phyloP scores from a whole-genome alignment of 345 rosid genomes.

The Salix koriyanagi region DNA sequence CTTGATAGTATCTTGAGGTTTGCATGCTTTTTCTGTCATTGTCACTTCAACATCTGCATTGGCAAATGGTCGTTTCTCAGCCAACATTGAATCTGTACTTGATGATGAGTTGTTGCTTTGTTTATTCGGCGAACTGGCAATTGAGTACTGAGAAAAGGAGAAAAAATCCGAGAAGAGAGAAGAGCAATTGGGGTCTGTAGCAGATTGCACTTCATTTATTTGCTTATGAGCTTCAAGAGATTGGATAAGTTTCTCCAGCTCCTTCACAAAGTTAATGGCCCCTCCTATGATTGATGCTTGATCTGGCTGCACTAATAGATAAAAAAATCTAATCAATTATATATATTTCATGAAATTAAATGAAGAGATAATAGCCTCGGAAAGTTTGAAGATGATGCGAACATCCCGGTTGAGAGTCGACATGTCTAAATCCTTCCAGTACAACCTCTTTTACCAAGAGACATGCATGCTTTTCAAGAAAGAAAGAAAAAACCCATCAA shows the following conservation, averaged over 20 bases:
- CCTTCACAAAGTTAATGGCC: constrained; percentile 62
- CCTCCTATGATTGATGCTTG: constrained; percentile 81
- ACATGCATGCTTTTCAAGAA: not conserved
- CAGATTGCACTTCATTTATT: constrained; percentile 12
- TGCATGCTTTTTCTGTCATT: constrained; percentile 50
- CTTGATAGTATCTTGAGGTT: constrained; percentile 52
- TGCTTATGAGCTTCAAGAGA: constrained; percentile 38
- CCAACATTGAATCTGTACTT: constrained; percentile 2
- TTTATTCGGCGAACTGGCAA: not conserved
- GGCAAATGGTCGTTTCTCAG: constrained; percentile 4
- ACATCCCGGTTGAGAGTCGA: too few species aligned
- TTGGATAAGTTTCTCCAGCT: constrained; percentile 63
- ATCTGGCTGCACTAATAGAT: constrained; percentile 41
- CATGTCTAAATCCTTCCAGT: not conserved
- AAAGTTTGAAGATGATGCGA: not conserved
- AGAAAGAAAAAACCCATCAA: not conserved
- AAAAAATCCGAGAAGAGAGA: constrained; percentile 45
- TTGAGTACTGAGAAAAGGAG: constrained; percentile 54
- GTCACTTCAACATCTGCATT: constrained; percentile 62
- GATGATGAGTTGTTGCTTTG: not conserved
- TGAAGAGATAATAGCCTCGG: not conserved
- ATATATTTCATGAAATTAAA: not conserved
- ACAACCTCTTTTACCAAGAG: not conserved
- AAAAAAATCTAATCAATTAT: not conserved
- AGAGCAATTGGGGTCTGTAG: not conserved